phyloP scores from a whole-genome alignment of 2,329 filamentous ascomycete species.

The Aspergillus candidus region DNA sequence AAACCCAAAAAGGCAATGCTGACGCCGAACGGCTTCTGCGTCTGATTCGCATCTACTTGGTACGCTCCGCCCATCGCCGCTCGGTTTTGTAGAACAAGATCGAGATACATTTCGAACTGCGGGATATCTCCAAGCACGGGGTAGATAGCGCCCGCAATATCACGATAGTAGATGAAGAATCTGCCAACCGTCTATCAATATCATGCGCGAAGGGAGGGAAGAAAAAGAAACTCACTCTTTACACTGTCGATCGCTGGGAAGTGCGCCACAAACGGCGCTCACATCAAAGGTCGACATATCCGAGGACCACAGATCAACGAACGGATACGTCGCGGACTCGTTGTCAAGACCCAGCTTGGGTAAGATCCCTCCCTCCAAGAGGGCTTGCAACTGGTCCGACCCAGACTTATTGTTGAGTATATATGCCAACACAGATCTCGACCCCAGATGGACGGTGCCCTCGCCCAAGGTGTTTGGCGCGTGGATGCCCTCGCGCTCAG shows the following conservation, averaged over 20 bases:
- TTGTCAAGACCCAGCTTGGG: constrained; percentile 60
- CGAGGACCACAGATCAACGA: constrained; percentile 59
- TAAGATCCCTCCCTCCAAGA: constrained; percentile 56
- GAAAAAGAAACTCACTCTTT: constrained; percentile 37
- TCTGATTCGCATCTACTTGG: constrained; percentile 41
- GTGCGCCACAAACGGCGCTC: constrained; percentile 52
- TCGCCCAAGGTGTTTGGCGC: constrained; percentile 55
- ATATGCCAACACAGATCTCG: constrained; percentile 56
- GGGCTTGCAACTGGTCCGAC: constrained; percentile 45
- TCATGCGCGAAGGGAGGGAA: not conserved
- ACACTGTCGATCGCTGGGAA: constrained; percentile 55
- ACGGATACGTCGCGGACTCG: constrained; percentile 59
- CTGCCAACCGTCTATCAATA: constrained; percentile 22
- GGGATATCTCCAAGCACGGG: constrained; percentile 54
- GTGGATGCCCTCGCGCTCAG: constrained; percentile 52
- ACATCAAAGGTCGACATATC: constrained; percentile 54
- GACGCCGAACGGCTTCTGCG: constrained; percentile 53
- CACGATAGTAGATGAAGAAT: constrained; percentile 53
- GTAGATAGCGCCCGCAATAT: constrained; percentile 55
- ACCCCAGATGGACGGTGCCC: constrained; percentile 57
- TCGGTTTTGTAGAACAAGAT: constrained; percentile 49
- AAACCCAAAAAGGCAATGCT: constrained; percentile 54
- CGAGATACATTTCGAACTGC: constrained; percentile 50
- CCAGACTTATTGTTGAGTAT: constrained; percentile 51
- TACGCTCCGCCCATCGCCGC: constrained; percentile 39